A percentile compares a stretch with the other conserved stretches of the same genome.
Conservation (phyloP, 2,329 filamentous ascomycete genomes). For the Cladosporium sp. region DNA sequence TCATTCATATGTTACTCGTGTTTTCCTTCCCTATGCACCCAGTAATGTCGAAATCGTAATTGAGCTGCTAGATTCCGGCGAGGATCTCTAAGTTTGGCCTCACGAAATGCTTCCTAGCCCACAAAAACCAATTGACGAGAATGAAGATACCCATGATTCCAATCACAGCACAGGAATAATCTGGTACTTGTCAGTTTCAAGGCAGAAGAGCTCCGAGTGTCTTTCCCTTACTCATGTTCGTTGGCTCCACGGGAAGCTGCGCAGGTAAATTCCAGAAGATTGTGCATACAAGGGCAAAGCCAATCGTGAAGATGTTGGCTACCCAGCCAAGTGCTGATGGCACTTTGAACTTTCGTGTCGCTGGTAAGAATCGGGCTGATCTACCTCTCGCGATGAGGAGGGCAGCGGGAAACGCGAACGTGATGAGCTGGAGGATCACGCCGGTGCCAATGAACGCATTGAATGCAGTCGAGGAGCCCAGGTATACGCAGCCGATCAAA, state of each 20-base stretch:
- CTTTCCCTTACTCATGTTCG: background rate
- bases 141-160: background rate
- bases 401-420: slow-evolving; percentile 38
- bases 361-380: background rate
- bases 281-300: background rate
- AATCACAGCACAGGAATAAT: background rate
- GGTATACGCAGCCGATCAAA: slow-evolving; percentile 19
- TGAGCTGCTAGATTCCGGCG: background rate
- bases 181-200: background rate
- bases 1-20: too few species aligned
- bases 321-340: background rate
- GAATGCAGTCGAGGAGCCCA: slow-evolving; percentile 17
- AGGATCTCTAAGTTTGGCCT: background rate
- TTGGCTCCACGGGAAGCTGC: background rate
- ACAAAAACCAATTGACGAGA: background rate
- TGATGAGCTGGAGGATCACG: slow-evolving; percentile 35
- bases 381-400: slow-evolving; percentile 40
- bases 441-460: slow-evolving; percentile 38
- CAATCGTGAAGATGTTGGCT: background rate
- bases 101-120: background rate
- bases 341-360: background rate
- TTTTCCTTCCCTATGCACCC: too few species aligned
- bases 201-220: background rate
- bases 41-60: too few species aligned
- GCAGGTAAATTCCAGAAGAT: background rate